Percentiles rank a stretch among this genome's conserved stretches.
phyloP scores from a whole-genome alignment of 148 eudicot genomes.

The Silene latifolia region DNA sequence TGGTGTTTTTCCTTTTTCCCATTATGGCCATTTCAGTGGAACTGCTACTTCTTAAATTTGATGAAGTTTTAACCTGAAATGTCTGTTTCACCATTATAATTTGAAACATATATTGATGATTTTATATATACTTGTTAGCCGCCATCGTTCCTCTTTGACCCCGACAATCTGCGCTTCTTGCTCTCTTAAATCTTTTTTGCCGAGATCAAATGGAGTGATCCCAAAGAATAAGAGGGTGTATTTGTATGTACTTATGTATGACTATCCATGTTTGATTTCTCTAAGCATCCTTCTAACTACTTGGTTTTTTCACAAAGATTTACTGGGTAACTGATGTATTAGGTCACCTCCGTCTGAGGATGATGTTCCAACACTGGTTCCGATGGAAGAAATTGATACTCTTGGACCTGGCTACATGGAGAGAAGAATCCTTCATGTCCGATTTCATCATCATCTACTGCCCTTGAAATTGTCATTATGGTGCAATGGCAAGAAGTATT shows the following conservation, averaged over 20 bases:
- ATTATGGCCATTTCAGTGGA: background rate
- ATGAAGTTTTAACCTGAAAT: background rate
- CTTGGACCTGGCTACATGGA: slow-evolving; percentile 64
- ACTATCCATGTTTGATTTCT: slow-evolving; percentile 1
- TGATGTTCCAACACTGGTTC: slow-evolving; percentile 61
- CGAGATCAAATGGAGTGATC: background rate
- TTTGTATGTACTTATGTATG: background rate
- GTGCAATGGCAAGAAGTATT: slow-evolving; percentile 60
- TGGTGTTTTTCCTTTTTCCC: background rate
- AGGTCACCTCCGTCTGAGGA: slow-evolving; percentile 40
- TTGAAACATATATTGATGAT: background rate
- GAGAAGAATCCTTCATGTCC: slow-evolving; percentile 63
- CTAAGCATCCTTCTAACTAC: background rate
- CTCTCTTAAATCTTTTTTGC: background rate
- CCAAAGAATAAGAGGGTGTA: background rate
- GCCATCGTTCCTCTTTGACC: background rate
- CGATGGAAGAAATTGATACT: slow-evolving; percentile 63
- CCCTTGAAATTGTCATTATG: slow-evolving; percentile 72
- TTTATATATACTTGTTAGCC: background rate
- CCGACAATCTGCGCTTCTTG: background rate
- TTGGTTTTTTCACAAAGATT: background rate
- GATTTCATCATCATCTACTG: slow-evolving; percentile 88
- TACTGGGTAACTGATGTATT: slow-evolving; percentile 25
- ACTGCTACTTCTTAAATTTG: background rate
- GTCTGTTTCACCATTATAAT: background rate